phyloP scores from a whole-genome alignment of 1,284 basidiomycete genomes.

The Fomitopsis schrenkii region DNA sequence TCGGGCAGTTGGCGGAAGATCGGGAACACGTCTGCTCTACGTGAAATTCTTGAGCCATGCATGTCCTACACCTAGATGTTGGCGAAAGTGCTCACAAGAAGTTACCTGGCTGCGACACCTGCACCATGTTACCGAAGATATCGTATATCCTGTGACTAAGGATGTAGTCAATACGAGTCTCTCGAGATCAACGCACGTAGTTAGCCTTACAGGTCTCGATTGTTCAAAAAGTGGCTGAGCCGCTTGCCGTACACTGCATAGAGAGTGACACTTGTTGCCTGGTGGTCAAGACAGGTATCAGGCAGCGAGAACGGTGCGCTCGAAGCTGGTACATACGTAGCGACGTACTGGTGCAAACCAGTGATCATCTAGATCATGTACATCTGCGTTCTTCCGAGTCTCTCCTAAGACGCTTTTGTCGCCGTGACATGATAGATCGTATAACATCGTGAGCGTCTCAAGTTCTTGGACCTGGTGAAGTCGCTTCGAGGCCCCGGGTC shows the following conservation, averaged over 20 bases:
- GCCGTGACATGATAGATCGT: constrained; percentile 14
- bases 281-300: neutral
- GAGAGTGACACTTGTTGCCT: constrained; percentile 5
- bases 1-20: constrained; percentile 15
- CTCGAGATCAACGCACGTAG: neutral
- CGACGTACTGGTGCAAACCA: constrained; percentile 26
- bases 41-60: neutral
- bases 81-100: neutral
- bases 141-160: constrained; percentile 6
- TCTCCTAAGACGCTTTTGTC: neutral
- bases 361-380: constrained; percentile 22
- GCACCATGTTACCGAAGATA: constrained; percentile 4
- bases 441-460: constrained; percentile 22
- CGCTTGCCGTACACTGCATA: constrained; percentile 6
- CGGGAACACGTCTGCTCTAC: constrained; percentile 26
- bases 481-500: constrained; percentile 22
- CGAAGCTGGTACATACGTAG: constrained; percentile 16
- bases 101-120: constrained; percentile 6
- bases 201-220: constrained; percentile 2
- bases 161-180: no score
- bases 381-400: neutral
- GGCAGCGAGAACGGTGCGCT: neutral
- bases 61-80: neutral
- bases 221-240: neutral
- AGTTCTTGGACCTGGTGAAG: constrained; percentile 22